Evolutionary conservation across 495 filamentous ascomycete species (phyloP).

Genomic region (Annulohypoxylon bovei): DNA sequence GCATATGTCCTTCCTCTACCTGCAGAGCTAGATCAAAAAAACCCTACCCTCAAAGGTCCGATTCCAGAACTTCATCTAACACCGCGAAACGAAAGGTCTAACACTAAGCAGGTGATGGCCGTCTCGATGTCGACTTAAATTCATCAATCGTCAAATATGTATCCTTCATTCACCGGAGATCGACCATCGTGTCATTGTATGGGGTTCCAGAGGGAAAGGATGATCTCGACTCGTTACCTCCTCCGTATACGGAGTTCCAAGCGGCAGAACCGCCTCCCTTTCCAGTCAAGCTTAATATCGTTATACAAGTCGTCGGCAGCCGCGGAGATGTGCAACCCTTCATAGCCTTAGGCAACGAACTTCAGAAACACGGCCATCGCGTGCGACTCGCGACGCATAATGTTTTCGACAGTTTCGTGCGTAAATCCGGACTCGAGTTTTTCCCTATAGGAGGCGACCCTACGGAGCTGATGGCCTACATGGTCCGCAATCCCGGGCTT

Average conservation of each 20-base stretch:
- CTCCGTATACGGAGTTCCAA: neutral
- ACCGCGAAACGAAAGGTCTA: neutral
- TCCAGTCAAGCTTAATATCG: neutral
- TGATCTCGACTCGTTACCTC: neutral
- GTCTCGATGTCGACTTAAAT: neutral
- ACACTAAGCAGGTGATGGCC: neutral
- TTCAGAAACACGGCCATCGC: neutral
- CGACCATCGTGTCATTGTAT: neutral
- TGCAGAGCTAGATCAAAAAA: neutral
- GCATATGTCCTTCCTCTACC: too few relatives aligned
- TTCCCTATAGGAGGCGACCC: neutral
- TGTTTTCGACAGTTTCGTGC: neutral
- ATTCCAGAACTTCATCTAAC: neutral
- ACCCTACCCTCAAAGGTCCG: neutral
- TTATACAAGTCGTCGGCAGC: neutral
- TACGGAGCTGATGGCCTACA: neutral
- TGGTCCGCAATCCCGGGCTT: neutral
- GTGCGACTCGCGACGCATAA: neutral
- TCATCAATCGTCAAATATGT: neutral
- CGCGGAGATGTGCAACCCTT: slow-evolving; percentile 1
- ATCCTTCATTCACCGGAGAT: neutral
- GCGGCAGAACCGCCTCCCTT: neutral
- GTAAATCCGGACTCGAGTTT: neutral
- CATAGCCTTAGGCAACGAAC: neutral
- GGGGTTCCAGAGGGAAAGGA: neutral